Percentiles rank a stretch among this genome's conserved stretches.
Conservation (phyloP, 2,329 filamentous ascomycete genomes). For the Cladosporium sphaerospermum region DNA sequence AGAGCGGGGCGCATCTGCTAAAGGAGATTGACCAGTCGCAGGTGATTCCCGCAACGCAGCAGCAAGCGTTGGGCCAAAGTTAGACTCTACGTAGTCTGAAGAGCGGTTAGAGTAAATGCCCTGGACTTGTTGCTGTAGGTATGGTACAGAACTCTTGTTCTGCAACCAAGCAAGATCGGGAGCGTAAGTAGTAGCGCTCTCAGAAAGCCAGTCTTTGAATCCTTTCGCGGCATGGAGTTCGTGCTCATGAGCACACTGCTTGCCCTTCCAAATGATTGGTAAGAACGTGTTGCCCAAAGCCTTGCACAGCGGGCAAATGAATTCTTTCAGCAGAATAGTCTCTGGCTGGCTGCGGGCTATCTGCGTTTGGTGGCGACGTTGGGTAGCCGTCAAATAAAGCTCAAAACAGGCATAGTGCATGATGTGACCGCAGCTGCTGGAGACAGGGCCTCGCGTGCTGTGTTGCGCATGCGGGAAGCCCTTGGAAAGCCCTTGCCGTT, state of each 20-base stretch:
- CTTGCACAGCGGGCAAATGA: conserved; percentile 94
- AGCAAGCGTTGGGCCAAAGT: conserved; percentile 26
- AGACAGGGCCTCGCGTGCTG: conserved; percentile 65
- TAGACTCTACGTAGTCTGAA: conserved; percentile 23
- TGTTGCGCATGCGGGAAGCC: conserved; percentile 66
- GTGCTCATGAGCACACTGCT: conserved; percentile 73
- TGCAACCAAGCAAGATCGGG: conserved; percentile 43
- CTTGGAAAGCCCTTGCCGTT: conserved; percentile 79
- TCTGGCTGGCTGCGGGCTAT: conserved; percentile 94
- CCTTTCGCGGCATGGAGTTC: conserved; percentile 44
- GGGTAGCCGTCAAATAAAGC: conserved; percentile 77
- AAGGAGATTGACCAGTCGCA: background rate
- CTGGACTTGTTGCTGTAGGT: conserved; percentile 27
- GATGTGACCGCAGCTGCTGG: conserved; percentile 90
- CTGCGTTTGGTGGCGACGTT: conserved; percentile 79
- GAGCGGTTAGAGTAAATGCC: conserved; percentile 21
- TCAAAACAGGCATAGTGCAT: conserved; percentile 98
- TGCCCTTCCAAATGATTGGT: conserved; percentile 90
- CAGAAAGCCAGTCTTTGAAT: conserved; percentile 63
- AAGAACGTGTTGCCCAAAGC: conserved; percentile 91
- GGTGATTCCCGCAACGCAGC: background rate
- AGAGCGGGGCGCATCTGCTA: background rate
- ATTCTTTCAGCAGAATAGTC: conserved; percentile 70
- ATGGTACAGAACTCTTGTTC: conserved; percentile 31
- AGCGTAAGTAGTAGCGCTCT: conserved; percentile 47